Base-by-base conservation (phyloP, 2,329 filamentous ascomycete species). In the Epichloe scottii region DNA sequence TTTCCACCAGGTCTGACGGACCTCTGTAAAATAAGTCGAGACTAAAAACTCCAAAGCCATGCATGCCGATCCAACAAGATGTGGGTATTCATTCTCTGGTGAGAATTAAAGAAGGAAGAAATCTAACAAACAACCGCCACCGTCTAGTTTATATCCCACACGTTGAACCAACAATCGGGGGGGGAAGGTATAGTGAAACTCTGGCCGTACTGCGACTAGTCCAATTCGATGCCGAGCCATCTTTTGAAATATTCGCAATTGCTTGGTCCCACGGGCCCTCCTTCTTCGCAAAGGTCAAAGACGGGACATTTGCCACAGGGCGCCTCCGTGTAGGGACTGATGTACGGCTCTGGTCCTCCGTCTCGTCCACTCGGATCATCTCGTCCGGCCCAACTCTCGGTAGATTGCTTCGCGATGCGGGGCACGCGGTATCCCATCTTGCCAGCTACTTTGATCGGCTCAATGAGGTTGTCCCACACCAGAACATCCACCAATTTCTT, bases 291-390 rank as follows among this genome's bases (percentile, higher is more conserved):
- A 2, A 97, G 76, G 52, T 93, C 85, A 64, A 95, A 95, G 2
- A 96, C 91, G 0, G 93, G 93, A 66, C 93, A 98, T 51, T 82
- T 77, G 2, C 91, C 90, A 66, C 93, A 98, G 1, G 93, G 93
- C 2, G 85, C 84, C 66, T 96, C 89, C 2, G 87, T 94, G 57
- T 91, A 81, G 3, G 87, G 87, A 59, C 90, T 95, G 57, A 75
- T 61, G 49, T 69, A 69, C 15, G 71, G 67, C 48, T 72, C 71
- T 51, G 59, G 72, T 4, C 68, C 72, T 5, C 62, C 66, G 37
- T 66, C 63, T 21, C 63, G 58, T 5, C 66, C 66, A 4, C 64
- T 61, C 11, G 64, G 62, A 19, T 68, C 66, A 14, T 70, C 66
- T 26, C 64, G 61, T 7, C 66, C 66, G 12, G 69, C 68, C 71